These are phyloP conservation scores for Meyerozyma athensensis DNA, from an alignment of 1,139 yeast genomes.

Conservation along the genomic window DNA sequence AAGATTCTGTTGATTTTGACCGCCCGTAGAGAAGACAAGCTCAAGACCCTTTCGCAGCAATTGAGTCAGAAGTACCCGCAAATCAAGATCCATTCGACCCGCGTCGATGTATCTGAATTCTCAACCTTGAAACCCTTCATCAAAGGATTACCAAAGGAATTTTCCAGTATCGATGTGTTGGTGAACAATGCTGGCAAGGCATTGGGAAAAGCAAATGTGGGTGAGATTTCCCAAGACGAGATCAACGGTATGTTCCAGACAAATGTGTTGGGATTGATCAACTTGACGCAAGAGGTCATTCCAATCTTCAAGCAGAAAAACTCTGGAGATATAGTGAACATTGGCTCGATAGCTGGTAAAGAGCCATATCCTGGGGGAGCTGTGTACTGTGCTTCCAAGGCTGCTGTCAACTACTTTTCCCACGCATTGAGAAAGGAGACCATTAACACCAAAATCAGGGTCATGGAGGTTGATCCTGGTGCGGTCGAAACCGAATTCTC, in stretches of 20 bases:
- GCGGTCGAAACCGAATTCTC: slow-evolving; percentile 87
- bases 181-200: slow-evolving; percentile 44
- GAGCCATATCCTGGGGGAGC: slow-evolving; percentile 86
- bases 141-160: slow-evolving; percentile 27
- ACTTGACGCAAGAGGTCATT: slow-evolving; percentile 35
- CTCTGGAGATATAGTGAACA: slow-evolving; percentile 72
- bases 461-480: slow-evolving; percentile 84
- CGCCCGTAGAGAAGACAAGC: slow-evolving; percentile 39
- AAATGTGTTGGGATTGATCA: slow-evolving; percentile 38
- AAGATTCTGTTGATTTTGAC: slow-evolving; percentile 36
- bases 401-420: slow-evolving; percentile 73
- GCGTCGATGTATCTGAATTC: slow-evolving; percentile 34
- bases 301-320: slow-evolving; percentile 45
- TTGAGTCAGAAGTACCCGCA: slow-evolving; percentile 22
- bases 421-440: slow-evolving; percentile 75
- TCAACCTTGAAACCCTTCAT: slow-evolving; percentile 31
- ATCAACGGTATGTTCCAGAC: slow-evolving; percentile 37
- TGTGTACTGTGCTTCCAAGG: slow-evolving; percentile 85
- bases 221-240: slow-evolving; percentile 28
- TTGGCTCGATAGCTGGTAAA: slow-evolving; percentile 86
- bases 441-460: slow-evolving; percentile 67
- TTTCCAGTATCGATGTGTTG: slow-evolving; percentile 35
- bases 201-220: slow-evolving; percentile 35
- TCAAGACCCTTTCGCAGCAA: slow-evolving; percentile 24
- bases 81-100: slow-evolving; percentile 23